phyloP scores from a whole-genome alignment of 371 early-diverging fungal species.

The Mucor sp. region DNA sequence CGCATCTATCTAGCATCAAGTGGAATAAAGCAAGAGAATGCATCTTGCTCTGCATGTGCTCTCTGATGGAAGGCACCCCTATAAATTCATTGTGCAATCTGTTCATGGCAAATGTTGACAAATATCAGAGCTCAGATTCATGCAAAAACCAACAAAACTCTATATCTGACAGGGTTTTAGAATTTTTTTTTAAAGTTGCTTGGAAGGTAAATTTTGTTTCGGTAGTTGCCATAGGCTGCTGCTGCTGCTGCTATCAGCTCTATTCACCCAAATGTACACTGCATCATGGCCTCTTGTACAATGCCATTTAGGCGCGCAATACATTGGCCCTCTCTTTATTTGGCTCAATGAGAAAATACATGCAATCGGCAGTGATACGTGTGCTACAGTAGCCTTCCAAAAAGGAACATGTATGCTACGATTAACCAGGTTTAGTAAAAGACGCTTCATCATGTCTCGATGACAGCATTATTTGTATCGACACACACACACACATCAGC shows the following conservation, averaged over 20 bases:
- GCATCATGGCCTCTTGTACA: background rate
- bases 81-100: background rate
- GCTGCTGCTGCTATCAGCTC: background rate
- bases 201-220: background rate
- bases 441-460: background rate
- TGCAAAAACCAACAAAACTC: background rate
- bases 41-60: background rate
- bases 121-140: background rate
- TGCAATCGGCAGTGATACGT: background rate
- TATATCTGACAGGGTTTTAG: background rate
- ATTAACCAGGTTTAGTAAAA: background rate
- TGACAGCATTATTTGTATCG: background rate
- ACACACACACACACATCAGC: background rate
- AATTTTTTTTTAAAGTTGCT: background rate
- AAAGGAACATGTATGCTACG: background rate
- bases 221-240: too few species aligned
- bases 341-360: background rate
- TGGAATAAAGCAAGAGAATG: background rate
- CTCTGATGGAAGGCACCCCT: background rate
- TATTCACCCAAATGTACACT: background rate
- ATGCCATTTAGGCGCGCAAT: background rate
- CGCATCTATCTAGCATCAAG: too few species aligned
- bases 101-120: background rate
- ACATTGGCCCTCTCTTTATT: background rate
- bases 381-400: background rate